Evolutionary conservation across 2,329 filamentous ascomycete species (phyloP), one percentile per base, ranked within the genome.

Genomic region (Lecanicillium sp.): DNA sequence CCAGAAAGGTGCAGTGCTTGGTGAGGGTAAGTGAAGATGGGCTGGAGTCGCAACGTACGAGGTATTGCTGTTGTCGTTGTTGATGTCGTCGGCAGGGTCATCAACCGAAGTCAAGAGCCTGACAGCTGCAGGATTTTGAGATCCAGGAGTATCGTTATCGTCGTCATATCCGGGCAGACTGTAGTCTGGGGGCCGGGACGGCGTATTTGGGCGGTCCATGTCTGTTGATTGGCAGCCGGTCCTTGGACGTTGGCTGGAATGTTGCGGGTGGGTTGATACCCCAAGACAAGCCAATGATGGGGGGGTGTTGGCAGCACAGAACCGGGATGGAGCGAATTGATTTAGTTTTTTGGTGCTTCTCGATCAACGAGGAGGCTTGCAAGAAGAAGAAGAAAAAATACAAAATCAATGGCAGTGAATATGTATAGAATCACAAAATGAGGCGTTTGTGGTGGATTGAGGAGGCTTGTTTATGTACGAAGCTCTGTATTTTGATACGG

Each of bases 81-180:
- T 25, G 40, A 46, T 66, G 60, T 61, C 63, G 50, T 54, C 44
- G 31, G 61, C 44, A 22, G 69, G 60, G 33, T 79, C 76, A 52
- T 81, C 77, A 56, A 77, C 67, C 6, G 75, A 79, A 37, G 77
- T 81, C 60, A 82, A 62, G 50, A 82, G 62, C 50, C 78, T 69
- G 39, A 81, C 69, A 44, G 69, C 72, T 25, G 76, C 68, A 32
- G 67, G 59, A 52, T 71, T 72, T 40, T 66, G 61, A 43, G 65
- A 63, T 29, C 62, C 62, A 14, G 66, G 65, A 19, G 65, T 69
- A 46, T 66, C 61, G 48, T 71, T 61, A 18, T 77, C 72, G 38
- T 76, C 72, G 50, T 74, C 69, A 52, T 81, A 80, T 38, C 59
- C 58, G 15, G 72, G 72, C 38, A 77, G 64, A 46, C 64, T 65